Evolutionary conservation across 1,284 basidiomycete species (phyloP).

Genomic region (Trichosporon inkin): DNA sequence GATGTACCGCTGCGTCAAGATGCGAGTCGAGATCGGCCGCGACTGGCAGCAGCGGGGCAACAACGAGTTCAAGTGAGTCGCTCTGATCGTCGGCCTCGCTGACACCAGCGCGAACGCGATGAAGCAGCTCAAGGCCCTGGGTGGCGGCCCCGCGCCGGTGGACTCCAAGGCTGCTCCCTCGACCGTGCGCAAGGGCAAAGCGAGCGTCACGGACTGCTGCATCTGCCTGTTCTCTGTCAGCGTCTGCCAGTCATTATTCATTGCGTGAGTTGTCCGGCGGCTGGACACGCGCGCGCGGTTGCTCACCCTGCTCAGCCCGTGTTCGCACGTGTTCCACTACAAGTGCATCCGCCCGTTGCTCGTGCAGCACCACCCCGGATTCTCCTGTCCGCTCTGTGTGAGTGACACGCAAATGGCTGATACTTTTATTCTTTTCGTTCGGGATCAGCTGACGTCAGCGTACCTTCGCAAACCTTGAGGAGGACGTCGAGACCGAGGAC

Average conservation of each 20-base stretch:
- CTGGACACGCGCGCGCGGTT: no score
- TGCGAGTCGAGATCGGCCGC: conserved; percentile 77
- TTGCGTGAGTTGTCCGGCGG: conserved; percentile 56
- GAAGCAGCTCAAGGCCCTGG: conserved; percentile 45
- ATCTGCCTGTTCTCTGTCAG: conserved; percentile 94
- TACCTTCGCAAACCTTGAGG: conserved; percentile 89
- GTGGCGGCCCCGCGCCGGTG: conserved; percentile 27
- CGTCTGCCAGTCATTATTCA: conserved; percentile 93
- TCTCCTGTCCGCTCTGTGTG: conserved; percentile 86
- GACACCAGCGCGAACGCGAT: conserved; percentile 43
- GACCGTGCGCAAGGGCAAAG: conserved; percentile 30
- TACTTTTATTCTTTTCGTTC: no score
- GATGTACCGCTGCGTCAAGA: conserved; percentile 97
- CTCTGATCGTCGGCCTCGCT: background rate
- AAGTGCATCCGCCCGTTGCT: conserved; percentile 94
- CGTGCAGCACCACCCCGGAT: conserved; percentile 80
- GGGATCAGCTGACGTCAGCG: conserved; percentile 47
- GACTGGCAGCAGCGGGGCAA: conserved; percentile 87
- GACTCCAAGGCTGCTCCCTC: conserved; percentile 24
- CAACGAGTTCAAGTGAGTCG: conserved; percentile 90
- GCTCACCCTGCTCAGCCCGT: conserved; percentile 57
- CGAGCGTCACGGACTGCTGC: conserved; percentile 76
- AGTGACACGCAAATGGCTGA: conserved; percentile 17
- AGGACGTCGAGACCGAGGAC: conserved; percentile 80
- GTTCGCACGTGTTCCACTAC: conserved; percentile 96